Evolutionary conservation across 305 asterid species (phyloP), one percentile per base, ranked within the genome.

Genomic region (Solanum hybrid): DNA sequence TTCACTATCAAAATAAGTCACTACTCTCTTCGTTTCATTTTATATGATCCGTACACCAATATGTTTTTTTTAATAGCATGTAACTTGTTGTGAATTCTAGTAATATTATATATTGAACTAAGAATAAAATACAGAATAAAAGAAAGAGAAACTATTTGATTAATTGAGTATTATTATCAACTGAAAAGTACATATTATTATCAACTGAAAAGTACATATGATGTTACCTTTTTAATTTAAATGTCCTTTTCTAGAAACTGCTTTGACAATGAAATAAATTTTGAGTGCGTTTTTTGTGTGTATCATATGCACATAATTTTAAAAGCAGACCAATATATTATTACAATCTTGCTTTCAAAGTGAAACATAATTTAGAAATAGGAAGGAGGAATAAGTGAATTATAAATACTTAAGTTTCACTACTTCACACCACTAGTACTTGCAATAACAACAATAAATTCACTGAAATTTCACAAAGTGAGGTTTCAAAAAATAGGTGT

Each of bases 181-280:
- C 46, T 40, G 51, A 40, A 89, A 91, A 90, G 87, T 91, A 92
- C 90, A 35, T 24, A 4, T 64, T 24, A 69, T 42, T 26, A 74
- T 76, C n/a, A 40, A 40, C 51, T 40, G 57, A 40, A 89, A 91
- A 90, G 88, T 91, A 92, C 90, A 35, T 24, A 3, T 67, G 94
- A 94, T 51, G 37, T 91, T 89, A 75, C 86, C 94, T 87, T 85
- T 86, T 89, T 86, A 94, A 93, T 87, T 89, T 88, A 93, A 94
- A 93, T 95, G 90, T 89, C 95, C 91, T 88, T 90, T 89, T 90
- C n/a, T 80, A 29, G 16, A 87, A 93, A 91, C 92, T 91, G 87
- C 93, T 82, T 40, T n/a, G 90, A 91, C 89, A 92, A 42, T n/a
- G 92, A 90, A 87, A 35, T 79, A 3, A 5, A 78, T 89, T 36